Percentiles rank a stretch among this genome's conserved stretches.
phyloP scores from a whole-genome alignment of 306 rosid species.

The Quercus aquifolioides region DNA sequence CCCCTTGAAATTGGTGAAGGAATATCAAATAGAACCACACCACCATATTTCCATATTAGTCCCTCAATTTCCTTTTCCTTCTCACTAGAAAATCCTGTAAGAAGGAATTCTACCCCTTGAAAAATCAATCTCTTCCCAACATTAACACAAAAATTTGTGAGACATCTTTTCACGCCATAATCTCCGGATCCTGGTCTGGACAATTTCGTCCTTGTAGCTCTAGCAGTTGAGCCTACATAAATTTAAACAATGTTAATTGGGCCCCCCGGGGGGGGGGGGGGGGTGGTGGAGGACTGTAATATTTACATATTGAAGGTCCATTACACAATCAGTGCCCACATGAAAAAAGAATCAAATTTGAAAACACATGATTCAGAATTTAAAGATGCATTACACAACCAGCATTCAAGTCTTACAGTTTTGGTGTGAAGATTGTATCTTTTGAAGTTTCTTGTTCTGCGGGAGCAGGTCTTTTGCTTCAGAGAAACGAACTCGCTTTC shows the following conservation, averaged over 20 bases:
- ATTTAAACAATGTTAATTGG: slow-evolving; percentile 17
- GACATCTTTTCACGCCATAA: slow-evolving; percentile 24
- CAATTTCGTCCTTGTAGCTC: slow-evolving; percentile 32
- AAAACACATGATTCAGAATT: slow-evolving; percentile 1
- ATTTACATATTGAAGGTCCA: too few relatives aligned
- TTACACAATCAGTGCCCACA: background rate
- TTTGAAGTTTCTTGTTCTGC: slow-evolving; percentile 34
- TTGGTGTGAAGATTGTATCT: slow-evolving; percentile 35
- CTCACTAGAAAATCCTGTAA: slow-evolving; percentile 72
- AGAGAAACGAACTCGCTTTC: slow-evolving; percentile 60
- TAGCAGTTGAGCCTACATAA: slow-evolving; percentile 51
- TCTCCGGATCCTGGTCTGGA: slow-evolving; percentile 28
- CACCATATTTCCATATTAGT: slow-evolving; percentile 69
- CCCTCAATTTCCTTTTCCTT: slow-evolving; percentile 57
- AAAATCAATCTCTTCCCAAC: slow-evolving; percentile 46
- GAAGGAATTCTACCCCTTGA: slow-evolving; percentile 69
- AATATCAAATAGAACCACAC: slow-evolving; percentile 62
- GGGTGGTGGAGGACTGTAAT: too few relatives aligned
- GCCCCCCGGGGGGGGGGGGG: too few relatives aligned
- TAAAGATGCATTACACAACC: slow-evolving; percentile 3
- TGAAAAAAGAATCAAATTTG: background rate
- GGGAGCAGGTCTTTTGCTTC: slow-evolving; percentile 46
- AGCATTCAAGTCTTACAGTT: slow-evolving; percentile 18
- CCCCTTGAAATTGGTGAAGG: slow-evolving; percentile 52
- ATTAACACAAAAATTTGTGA: slow-evolving; percentile 28